phyloP scores from a whole-genome alignment of 129 eudicot species.

The Pseudognaphalium luteoalbum region DNA sequence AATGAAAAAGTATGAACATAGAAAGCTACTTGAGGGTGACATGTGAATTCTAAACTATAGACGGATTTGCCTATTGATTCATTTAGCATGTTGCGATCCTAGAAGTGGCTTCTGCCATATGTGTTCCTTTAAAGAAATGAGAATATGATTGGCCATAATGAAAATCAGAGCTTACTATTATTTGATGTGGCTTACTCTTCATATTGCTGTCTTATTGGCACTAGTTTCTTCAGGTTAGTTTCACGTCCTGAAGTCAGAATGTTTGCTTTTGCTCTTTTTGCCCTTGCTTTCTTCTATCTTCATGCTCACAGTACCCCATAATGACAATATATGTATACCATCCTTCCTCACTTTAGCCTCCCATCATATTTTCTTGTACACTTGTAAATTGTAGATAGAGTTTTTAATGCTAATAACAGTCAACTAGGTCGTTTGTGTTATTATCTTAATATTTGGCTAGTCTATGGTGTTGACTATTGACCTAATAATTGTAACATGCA shows the following conservation, averaged over 20 bases:
- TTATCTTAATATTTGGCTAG: constrained; percentile 9
- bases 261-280: background rate
- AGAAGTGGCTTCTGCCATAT: background rate
- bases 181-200: constrained; percentile 13
- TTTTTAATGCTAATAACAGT: background rate
- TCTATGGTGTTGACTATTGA: background rate
- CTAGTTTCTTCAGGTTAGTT: constrained; percentile 8
- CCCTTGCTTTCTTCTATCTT: constrained; percentile 7
- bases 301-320: background rate
- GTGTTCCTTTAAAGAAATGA: background rate
- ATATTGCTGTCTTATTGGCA: background rate
- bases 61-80: background rate
- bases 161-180: background rate
- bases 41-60: background rate
- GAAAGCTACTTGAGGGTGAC: background rate
- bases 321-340: constrained; percentile 1
- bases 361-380: background rate
- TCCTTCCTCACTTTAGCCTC: constrained; percentile 1
- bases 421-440: background rate
- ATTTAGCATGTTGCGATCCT: background rate
- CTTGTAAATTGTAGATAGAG: background rate
- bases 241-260: constrained; percentile 14
- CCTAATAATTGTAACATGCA: constrained; percentile 7
- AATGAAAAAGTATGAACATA: background rate
- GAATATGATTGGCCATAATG: constrained; percentile 10